A percentile compares a stretch with the other conserved stretches of the same genome.
phyloP scores from a whole-genome alignment of 805 yeast species.

The Ogataea saltuana region DNA sequence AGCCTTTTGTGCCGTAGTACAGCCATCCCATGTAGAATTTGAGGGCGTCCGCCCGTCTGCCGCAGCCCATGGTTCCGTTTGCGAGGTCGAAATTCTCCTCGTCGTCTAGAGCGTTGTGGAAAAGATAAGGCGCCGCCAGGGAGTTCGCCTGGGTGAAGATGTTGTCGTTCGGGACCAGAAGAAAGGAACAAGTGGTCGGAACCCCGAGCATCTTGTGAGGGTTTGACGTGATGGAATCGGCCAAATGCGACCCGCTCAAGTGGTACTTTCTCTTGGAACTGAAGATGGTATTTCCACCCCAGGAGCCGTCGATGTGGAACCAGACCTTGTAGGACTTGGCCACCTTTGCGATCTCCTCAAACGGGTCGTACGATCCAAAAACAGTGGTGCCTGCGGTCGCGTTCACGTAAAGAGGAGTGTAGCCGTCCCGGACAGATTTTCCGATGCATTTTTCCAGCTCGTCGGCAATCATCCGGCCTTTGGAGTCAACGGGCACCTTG shows the following conservation, averaged over 20 bases:
- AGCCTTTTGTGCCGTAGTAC: constrained; percentile 73
- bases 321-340: constrained; percentile 60
- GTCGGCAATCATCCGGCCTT: constrained; percentile 57
- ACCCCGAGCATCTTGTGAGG: constrained; percentile 92
- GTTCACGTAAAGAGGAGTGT: constrained; percentile 70
- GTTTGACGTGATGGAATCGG: constrained; percentile 75
- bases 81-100: constrained; percentile 72
- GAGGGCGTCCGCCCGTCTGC: constrained; percentile 79
- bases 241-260: constrained; percentile 61
- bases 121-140: constrained; percentile 74
- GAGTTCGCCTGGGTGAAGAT: constrained; percentile 73
- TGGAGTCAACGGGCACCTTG: constrained; percentile 56
- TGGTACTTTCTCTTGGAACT: constrained; percentile 47
- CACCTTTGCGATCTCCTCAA: constrained; percentile 52
- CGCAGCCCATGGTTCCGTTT: constrained; percentile 92
- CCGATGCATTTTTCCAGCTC: constrained; percentile 48
- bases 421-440: constrained; percentile 50
- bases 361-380: constrained; percentile 77
- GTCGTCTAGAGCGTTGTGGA: constrained; percentile 57
- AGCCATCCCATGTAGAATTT: constrained; percentile 80
- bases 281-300: constrained; percentile 87
- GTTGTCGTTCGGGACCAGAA: constrained; percentile 67
- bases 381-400: constrained; percentile 92
- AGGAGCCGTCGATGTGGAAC: constrained; percentile 87
- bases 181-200: constrained; percentile 74